A percentile compares a stretch with the other conserved stretches of the same genome.
These are phyloP conservation scores for Colletotrichum magnum DNA, from an alignment of 2,329 filamentous ascomycete species.

Conservation along the genomic window DNA sequence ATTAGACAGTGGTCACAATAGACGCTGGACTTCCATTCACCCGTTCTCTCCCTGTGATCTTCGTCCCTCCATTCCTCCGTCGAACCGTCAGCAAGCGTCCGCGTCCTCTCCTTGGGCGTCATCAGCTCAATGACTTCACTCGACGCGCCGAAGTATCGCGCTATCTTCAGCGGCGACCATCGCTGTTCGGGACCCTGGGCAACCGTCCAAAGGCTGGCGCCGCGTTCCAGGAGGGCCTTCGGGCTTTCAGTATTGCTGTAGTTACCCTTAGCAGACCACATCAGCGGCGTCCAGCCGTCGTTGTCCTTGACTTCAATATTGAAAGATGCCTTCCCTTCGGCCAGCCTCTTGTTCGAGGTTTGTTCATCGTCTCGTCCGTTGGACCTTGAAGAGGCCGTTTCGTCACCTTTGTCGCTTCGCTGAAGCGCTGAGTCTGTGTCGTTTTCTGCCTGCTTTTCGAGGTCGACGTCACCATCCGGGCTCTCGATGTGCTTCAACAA, in stretches of 20 bases:
- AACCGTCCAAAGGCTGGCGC: conserved; percentile 35
- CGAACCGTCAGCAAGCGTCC: conserved; percentile 24
- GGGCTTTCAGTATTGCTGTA: not conserved
- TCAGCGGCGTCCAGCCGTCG: conserved; percentile 43
- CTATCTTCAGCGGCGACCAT: conserved; percentile 41
- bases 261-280: conserved; percentile 38
- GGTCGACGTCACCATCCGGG: not conserved
- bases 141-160: conserved; percentile 24
- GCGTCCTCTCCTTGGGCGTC: conserved; percentile 17
- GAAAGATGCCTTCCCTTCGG: conserved; percentile 10
- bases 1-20: conserved; percentile 8
- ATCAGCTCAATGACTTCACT: conserved; percentile 20
- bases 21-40: not conserved
- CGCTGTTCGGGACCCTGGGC: conserved; percentile 18
- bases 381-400: not conserved
- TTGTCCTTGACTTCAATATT: conserved; percentile 33
- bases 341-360: not conserved
- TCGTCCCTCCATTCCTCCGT: conserved; percentile 36
- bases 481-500: not conserved
- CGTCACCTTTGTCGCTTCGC: not conserved
- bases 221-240: conserved; percentile 33
- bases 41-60: conserved; percentile 12
- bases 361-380: not conserved
- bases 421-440: not conserved
- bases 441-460: not conserved